Conservation (phyloP, 1,284 basidiomycete genomes). For the Stygiomarasmius scandens region DNA sequence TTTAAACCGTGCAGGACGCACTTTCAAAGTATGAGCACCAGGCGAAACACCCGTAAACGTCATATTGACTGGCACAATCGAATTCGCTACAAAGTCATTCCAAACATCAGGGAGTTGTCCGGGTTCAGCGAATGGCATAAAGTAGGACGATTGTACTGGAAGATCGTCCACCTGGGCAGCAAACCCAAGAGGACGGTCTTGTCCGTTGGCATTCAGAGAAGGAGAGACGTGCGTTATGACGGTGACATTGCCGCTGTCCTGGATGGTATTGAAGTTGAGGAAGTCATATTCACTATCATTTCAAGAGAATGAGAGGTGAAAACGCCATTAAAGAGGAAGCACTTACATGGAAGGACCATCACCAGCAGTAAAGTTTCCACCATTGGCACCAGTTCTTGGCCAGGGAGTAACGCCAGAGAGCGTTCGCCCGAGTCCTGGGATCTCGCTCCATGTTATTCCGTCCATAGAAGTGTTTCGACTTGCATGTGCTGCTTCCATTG, state of each 20-base stretch:
- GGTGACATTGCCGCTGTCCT: conserved; percentile 43
- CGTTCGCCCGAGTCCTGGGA: conserved; percentile 62
- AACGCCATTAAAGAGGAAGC: not conserved
- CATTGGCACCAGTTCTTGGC: conserved; percentile 54
- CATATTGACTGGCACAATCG: conserved; percentile 43
- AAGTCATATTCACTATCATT: conserved; percentile 63
- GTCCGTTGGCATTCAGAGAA: conserved; percentile 58
- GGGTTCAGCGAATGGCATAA: conserved; percentile 51
- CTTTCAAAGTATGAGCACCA: conserved; percentile 62
- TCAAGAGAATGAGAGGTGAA: conserved; percentile 2
- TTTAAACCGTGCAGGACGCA: conserved; percentile 20
- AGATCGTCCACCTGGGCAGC: conserved; percentile 57
- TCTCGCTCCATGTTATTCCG: conserved; percentile 57
- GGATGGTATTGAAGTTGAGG: conserved; percentile 54
- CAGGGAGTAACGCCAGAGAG: conserved; percentile 63
- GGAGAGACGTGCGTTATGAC: conserved; percentile 60
- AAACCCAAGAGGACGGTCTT: conserved; percentile 56
- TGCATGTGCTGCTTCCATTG: conserved; percentile 66
- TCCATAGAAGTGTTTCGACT: conserved; percentile 53
- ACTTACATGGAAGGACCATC: conserved; percentile 61
- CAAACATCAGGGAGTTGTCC: conserved; percentile 56
- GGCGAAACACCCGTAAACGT: conserved; percentile 43
- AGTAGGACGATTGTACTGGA: conserved; percentile 47
- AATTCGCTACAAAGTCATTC: conserved; percentile 57
- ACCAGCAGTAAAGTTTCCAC: conserved; percentile 60